Percentiles rank a stretch among this genome's conserved stretches.
These are phyloP conservation scores for Penicillium psychrosexuale DNA, from an alignment of 2,329 filamentous ascomycete genomes.

Conservation along the genomic window DNA sequence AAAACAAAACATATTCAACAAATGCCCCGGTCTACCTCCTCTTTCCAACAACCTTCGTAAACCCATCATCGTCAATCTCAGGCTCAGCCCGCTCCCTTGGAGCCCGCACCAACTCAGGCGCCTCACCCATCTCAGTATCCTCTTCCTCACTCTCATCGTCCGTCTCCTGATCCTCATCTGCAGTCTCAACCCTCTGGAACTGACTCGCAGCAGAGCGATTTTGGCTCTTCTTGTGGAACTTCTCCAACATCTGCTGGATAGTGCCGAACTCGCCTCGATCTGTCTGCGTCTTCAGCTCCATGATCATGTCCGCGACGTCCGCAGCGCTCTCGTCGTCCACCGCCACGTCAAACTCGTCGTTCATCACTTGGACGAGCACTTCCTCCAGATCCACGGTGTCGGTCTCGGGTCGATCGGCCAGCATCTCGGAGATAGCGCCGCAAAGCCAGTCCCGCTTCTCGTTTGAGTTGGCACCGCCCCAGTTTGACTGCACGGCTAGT, in stretches of 20 bases:
- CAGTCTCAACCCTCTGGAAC: slow-evolving; percentile 38
- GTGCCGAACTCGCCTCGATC: slow-evolving; percentile 63
- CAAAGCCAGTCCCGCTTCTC: slow-evolving; percentile 98
- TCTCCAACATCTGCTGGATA: slow-evolving; percentile 59
- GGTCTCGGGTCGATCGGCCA: slow-evolving; percentile 59
- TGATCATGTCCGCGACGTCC: slow-evolving; percentile 69
- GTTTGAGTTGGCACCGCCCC: slow-evolving; percentile 76
- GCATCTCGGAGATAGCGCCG: slow-evolving; percentile 78
- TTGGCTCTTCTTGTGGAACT: slow-evolving; percentile 39
- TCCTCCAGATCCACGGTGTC: slow-evolving; percentile 79
- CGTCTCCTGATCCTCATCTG: slow-evolving; percentile 56
- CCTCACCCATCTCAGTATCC: slow-evolving; percentile 66
- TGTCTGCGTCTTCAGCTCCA: slow-evolving; percentile 64
- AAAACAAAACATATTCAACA: neutral
- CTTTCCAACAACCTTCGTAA: slow-evolving; percentile 70
- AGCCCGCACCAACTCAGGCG: slow-evolving; percentile 57
- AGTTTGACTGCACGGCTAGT: slow-evolving; percentile 79
- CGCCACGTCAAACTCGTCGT: slow-evolving; percentile 91
- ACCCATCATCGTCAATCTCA: slow-evolving; percentile 77
- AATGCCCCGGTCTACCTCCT: slow-evolving; percentile 42
- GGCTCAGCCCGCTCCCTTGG: slow-evolving; percentile 64
- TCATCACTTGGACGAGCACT: slow-evolving; percentile 83
- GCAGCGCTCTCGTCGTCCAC: slow-evolving; percentile 85
- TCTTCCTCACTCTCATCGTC: slow-evolving; percentile 55
- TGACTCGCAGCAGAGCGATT: slow-evolving; percentile 35